These are phyloP conservation scores for Botrytis pseudocinerea DNA, from an alignment of 2,329 filamentous ascomycete genomes.

Conservation along the genomic window DNA sequence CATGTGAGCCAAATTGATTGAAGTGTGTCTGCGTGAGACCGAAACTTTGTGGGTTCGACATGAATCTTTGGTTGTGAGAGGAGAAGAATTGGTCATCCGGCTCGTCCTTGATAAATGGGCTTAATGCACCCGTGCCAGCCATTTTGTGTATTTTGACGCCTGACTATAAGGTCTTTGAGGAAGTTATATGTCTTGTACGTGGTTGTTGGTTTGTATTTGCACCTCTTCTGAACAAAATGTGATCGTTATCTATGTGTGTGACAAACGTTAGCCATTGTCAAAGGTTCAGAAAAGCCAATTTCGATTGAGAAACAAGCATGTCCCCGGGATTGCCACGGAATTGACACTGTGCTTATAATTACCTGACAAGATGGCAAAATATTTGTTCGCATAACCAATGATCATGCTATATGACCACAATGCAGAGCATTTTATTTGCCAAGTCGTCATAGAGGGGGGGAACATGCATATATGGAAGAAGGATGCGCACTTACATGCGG, in stretches of 20 bases:
- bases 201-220: constrained; percentile 29
- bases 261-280: constrained; percentile 38
- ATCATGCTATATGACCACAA: constrained; percentile 13
- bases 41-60: constrained; percentile 39
- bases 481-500: constrained; percentile 32
- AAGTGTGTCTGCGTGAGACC: constrained; percentile 51
- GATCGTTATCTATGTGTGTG: constrained; percentile 33
- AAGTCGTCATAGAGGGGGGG: constrained; percentile 10
- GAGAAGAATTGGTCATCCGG: constrained; percentile 60
- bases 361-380: not conserved
- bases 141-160: constrained; percentile 39
- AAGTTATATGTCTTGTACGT: constrained; percentile 26
- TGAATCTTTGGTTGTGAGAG: constrained; percentile 38
- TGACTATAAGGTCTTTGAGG: constrained; percentile 26
- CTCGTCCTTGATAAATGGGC: constrained; percentile 68
- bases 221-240: constrained; percentile 19
- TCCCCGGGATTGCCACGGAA: not conserved
- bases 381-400: constrained; percentile 2
- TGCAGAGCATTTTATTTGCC: not conserved
- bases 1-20: constrained; percentile 42
- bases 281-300: constrained; percentile 26
- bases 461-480: constrained; percentile 23
- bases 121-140: constrained; percentile 43
- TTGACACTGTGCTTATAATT: constrained; percentile 5
- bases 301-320: constrained; percentile 29